These are phyloP conservation scores for Lolium multiflorum DNA, from an alignment of 176 grass and related monocot species.

Conservation along the genomic window DNA sequence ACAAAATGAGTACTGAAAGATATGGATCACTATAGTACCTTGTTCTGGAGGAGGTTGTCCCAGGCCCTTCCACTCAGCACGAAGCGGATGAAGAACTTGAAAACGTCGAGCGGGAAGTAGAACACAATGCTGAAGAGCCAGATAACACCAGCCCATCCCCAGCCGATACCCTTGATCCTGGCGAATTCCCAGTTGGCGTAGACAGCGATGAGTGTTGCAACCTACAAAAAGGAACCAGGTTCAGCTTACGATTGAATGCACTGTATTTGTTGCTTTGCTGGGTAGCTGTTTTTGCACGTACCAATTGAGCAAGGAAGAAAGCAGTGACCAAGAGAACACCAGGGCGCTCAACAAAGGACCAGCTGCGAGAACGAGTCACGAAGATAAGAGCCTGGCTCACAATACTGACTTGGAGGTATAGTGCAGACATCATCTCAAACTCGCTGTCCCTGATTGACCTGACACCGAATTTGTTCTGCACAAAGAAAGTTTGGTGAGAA, in stretches of 20 bases:
- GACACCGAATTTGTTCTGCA: constrained; percentile 89
- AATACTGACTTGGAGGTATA: constrained; percentile 99
- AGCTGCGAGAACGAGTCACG: constrained; percentile 90
- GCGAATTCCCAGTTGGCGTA: constrained; percentile 97
- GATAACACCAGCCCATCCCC: constrained; percentile 97
- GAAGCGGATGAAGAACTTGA: constrained; percentile 97
- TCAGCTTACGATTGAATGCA: neutral
- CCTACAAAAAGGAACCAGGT: constrained; percentile 46
- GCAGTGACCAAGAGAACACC: constrained; percentile 76
- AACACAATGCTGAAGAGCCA: constrained; percentile 96
- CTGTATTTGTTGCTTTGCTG: neutral
- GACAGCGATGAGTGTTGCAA: constrained; percentile 81
- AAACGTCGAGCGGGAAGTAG: constrained; percentile 78
- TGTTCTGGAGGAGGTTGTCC: constrained; percentile 92
- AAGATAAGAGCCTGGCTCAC: constrained; percentile 97
- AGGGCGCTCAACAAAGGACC: constrained; percentile 84
- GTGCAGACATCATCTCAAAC: constrained; percentile 82
- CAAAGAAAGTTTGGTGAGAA: constrained; percentile 16
- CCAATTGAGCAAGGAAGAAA: constrained; percentile 88
- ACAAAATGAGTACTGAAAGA: too few species aligned
- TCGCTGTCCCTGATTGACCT: constrained; percentile 63
- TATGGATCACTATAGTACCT: constrained; percentile 49
- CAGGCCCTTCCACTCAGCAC: constrained; percentile 91
- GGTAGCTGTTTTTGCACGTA: constrained; percentile 39
- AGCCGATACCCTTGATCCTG: constrained; percentile 84